Conservation (phyloP, 202 grass and related monocot genomes). For the Zizania palustris region DNA sequence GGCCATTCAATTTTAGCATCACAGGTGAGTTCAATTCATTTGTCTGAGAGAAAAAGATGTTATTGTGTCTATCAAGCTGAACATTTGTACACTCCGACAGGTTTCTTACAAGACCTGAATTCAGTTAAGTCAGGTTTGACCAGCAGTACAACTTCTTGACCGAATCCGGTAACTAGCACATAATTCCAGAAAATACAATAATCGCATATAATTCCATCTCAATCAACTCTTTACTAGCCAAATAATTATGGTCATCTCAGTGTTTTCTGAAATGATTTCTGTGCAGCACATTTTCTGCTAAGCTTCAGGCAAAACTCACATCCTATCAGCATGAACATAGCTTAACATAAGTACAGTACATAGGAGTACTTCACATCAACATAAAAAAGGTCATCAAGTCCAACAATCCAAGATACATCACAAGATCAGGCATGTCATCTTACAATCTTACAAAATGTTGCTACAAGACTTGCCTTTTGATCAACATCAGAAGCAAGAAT, state of each 20-base stretch:
- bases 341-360: too few species aligned
- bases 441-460: conserved; percentile 24
- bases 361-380: not conserved
- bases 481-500: conserved; percentile 17
- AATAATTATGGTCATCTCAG: not conserved
- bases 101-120: conserved; percentile 12
- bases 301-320: not conserved
- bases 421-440: conserved; percentile 3
- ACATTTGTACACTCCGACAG: not conserved
- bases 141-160: conserved; percentile 9
- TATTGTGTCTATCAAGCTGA: not conserved
- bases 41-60: not conserved
- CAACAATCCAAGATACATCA: not conserved
- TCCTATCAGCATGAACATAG: not conserved
- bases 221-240: not conserved
- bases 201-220: not conserved
- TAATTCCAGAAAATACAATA: not conserved
- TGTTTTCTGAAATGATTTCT: not conserved
- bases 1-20: not conserved
- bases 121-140: conserved; percentile 21
- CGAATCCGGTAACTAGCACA: not conserved
- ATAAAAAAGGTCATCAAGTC: not conserved
- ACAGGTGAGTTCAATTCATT: not conserved
- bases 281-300: not conserved
- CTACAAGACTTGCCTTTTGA: not conserved